Evolutionary conservation across 2,329 filamentous ascomycete genomes (phyloP).

Genomic region (Aspergillus floridensis): DNA sequence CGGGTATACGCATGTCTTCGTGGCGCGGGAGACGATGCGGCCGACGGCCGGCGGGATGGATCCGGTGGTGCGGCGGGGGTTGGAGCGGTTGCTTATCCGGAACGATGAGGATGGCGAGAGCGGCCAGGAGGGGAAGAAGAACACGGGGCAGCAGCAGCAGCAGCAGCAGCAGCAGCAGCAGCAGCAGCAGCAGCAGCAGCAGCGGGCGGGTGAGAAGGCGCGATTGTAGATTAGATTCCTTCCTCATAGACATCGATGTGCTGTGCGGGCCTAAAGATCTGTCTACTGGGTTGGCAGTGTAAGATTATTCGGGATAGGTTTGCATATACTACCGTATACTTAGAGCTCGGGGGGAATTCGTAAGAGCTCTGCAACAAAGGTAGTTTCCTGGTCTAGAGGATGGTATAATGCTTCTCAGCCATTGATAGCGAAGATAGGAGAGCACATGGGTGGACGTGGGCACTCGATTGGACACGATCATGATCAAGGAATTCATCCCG

Average conservation of each 20-base stretch:
- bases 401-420: too few relatives aligned
- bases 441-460: neutral
- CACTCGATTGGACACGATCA: neutral
- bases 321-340: too few relatives aligned
- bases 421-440: neutral
- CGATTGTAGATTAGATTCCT: slow-evolving; percentile 24
- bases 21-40: slow-evolving; percentile 68
- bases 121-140: neutral
- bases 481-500: neutral
- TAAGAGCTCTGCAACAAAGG: too few relatives aligned
- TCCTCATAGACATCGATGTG: neutral
- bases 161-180: too few relatives aligned
- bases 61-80: slow-evolving; percentile 46
- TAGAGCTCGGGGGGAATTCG: too few relatives aligned
- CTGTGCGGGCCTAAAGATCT: neutral
- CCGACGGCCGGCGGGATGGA: slow-evolving; percentile 60
- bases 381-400: too few relatives aligned
- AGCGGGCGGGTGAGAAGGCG: slow-evolving; percentile 4
- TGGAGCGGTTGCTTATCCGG: slow-evolving; percentile 51
- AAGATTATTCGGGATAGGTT: too few relatives aligned
- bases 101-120: neutral
- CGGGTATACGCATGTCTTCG: slow-evolving; percentile 83
- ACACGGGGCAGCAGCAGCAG: neutral
- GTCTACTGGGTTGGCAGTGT: too few relatives aligned
- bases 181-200: too few relatives aligned